These are phyloP conservation scores for Centrapalus pauciflorus DNA, from an alignment of 129 eudicot species.

Conservation along the genomic window DNA sequence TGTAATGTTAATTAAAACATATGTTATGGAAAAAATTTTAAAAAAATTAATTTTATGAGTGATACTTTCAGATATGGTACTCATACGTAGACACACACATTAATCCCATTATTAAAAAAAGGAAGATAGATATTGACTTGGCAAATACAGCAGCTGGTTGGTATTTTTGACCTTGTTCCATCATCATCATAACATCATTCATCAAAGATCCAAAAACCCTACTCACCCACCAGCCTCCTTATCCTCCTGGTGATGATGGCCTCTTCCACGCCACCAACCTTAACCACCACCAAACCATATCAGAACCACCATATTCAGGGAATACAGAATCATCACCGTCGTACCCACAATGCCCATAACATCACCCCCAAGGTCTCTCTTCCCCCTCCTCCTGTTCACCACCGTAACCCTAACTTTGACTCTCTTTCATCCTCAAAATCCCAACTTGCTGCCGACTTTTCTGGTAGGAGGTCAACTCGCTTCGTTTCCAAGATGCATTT, in stretches of 20 bases:
- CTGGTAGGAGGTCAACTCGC: slow-evolving; percentile 80
- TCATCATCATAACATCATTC: neutral
- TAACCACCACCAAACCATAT: slow-evolving; percentile 76
- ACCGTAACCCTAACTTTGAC: slow-evolving; percentile 30
- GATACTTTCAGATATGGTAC: no score
- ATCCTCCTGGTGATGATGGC: slow-evolving; percentile 64
- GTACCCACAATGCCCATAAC: slow-evolving; percentile 25
- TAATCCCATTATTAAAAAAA: no score
- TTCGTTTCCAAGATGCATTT: slow-evolving; percentile 87
- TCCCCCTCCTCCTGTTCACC: slow-evolving; percentile 15
- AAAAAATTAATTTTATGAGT: no score
- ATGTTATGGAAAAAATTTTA: no score
- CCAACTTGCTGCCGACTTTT: slow-evolving; percentile 70
- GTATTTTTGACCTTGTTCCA: neutral
- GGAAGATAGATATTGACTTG: no score
- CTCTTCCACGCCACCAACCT: slow-evolving; percentile 77
- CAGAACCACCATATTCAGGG: slow-evolving; percentile 52
- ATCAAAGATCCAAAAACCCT: slow-evolving; percentile 19
- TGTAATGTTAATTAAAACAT: no score
- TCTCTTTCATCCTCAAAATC: slow-evolving; percentile 39
- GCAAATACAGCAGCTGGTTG: no score
- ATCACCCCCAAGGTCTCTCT: slow-evolving; percentile 39
- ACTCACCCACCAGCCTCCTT: slow-evolving; percentile 5
- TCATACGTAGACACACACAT: no score
- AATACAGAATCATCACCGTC: slow-evolving; percentile 37